Base-by-base conservation (phyloP, 2,329 filamentous ascomycete species). In the Trichoderma pleuroti region DNA sequence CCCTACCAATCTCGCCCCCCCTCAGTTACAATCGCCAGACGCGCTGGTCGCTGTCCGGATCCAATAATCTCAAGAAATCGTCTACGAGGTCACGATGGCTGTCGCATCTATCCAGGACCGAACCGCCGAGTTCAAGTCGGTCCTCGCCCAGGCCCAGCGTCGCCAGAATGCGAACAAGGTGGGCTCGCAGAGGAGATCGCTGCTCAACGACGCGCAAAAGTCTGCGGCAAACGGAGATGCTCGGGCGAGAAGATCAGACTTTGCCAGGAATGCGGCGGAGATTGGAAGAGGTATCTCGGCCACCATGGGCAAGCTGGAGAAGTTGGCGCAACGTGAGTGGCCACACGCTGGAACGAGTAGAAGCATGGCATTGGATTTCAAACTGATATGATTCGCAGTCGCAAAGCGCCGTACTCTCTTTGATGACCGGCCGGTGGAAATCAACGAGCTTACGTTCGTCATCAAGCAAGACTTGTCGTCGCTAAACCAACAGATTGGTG, bases 331-430 rank as follows among this genome's bases (percentile, higher is more conserved):
- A 81, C 84, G 90, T 92, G 81, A 77, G 88, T 84, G 26, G 49
- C n/a, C 32, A 32, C 18, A 7, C 8, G 18, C 24, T 21, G 7
- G 14, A 8, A 16, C 1, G 24, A 30, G 9, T 30, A 9, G 34
- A 12, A n/a, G 2, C 26, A 21, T 24, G 9, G 9, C 7, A 46
- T 21, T 56, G 60, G 30, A n/a, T 10, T 46, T 49, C 21, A 59
- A 64, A 39, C 72, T 76, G n/a, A 75, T 70, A 46, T 16, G 18
- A 14, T 21, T 12, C 10, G 30, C 72, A 92, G 90, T 99, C 79
- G 96, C 96, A n/a, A 95, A 94, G 81, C 90, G 95, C 77, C 97
- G 97, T 82, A 97, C 96, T 11, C 90, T 99, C 56, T 99, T 99
- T 80, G 96, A 99, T 81, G 96, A 99, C 83, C 90, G 93, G 79